These are phyloP conservation scores for Fusarium annulatum DNA, from an alignment of 2,329 filamentous ascomycete species.

Conservation along the genomic window DNA sequence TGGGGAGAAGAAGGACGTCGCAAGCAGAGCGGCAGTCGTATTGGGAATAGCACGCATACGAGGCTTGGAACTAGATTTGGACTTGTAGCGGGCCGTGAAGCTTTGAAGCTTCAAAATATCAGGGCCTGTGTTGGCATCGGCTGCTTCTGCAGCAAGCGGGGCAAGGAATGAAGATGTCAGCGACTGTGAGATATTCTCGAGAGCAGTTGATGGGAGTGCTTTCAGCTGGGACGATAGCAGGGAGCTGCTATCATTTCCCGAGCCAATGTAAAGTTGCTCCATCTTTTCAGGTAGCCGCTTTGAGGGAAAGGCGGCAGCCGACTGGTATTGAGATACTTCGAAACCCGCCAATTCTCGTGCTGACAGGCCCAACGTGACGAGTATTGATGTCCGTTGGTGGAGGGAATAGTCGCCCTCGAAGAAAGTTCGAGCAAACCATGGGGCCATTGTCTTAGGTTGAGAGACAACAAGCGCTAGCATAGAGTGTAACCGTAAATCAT, in stretches of 20 bases:
- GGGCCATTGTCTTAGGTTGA: conserved; percentile 80
- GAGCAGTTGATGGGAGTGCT: conserved; percentile 65
- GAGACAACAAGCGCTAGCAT: conserved; percentile 85
- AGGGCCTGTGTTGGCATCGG: conserved; percentile 82
- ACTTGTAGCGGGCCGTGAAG: conserved; percentile 73
- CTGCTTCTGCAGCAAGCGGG: conserved; percentile 83
- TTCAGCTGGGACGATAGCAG: conserved; percentile 56
- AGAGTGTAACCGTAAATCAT: conserved; percentile 78
- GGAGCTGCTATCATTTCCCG: conserved; percentile 41
- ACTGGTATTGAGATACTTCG: conserved; percentile 65
- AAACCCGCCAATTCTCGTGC: conserved; percentile 88
- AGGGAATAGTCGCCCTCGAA: conserved; percentile 94
- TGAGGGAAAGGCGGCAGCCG: conserved; percentile 75
- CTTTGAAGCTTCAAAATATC: conserved; percentile 88
- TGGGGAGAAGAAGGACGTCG: conserved; percentile 85
- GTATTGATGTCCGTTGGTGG: conserved; percentile 81
- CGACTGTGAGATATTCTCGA: conserved; percentile 74
- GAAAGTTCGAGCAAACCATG: conserved; percentile 85
- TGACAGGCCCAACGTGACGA: conserved; percentile 83
- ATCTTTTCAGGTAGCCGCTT: conserved; percentile 80
- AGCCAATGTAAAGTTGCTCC: conserved; percentile 73
- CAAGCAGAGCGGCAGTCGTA: conserved; percentile 80
- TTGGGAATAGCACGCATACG: conserved; percentile 74
- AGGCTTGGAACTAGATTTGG: conserved; percentile 49
- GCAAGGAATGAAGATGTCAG: conserved; percentile 80